Conservation (phyloP, 208 protist genomes). For the Crithidia mellificae region DNA sequence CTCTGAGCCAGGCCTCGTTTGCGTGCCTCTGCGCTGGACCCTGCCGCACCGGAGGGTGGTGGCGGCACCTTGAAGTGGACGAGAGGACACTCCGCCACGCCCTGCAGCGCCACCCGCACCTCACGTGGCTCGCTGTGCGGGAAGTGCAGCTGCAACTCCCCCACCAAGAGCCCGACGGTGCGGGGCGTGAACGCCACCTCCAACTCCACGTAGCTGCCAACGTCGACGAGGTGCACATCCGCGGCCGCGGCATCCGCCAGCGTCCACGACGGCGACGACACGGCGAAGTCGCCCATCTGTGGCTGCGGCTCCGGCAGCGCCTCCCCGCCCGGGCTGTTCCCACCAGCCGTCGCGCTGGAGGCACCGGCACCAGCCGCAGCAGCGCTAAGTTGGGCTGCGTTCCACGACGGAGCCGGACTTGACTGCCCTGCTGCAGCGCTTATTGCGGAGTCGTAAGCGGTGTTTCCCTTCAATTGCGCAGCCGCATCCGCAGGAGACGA, state of each 20-base stretch:
- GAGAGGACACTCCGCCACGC: constrained; percentile 89
- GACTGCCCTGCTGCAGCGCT: background rate
- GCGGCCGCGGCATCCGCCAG: constrained; percentile 79
- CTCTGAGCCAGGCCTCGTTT: background rate
- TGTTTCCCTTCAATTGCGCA: too few relatives aligned
- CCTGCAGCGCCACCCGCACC: constrained; percentile 72
- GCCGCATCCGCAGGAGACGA: background rate
- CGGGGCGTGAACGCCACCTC: constrained; percentile 86
- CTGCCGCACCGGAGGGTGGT: background rate
- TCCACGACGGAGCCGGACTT: background rate
- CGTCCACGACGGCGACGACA: constrained; percentile 11
- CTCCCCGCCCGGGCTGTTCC: constrained; percentile 8
- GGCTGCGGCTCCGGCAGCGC: background rate
- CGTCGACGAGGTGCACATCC: constrained; percentile 49
- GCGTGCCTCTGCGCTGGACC: background rate
- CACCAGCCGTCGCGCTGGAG: too few relatives aligned
- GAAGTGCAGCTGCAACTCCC: constrained; percentile 59
- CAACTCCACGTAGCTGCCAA: constrained; percentile 54
- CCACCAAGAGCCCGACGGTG: constrained; percentile 51
- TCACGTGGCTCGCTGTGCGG: constrained; percentile 48
- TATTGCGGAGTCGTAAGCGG: too few relatives aligned
- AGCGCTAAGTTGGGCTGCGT: constrained; percentile 7
- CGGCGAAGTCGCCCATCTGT: constrained; percentile 6
- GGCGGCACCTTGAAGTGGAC: constrained; percentile 95
- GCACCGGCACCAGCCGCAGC: background rate